Evolutionary conservation across 2,329 filamentous ascomycete genomes (phyloP).

Genomic region (Elsinoe arachidis): DNA sequence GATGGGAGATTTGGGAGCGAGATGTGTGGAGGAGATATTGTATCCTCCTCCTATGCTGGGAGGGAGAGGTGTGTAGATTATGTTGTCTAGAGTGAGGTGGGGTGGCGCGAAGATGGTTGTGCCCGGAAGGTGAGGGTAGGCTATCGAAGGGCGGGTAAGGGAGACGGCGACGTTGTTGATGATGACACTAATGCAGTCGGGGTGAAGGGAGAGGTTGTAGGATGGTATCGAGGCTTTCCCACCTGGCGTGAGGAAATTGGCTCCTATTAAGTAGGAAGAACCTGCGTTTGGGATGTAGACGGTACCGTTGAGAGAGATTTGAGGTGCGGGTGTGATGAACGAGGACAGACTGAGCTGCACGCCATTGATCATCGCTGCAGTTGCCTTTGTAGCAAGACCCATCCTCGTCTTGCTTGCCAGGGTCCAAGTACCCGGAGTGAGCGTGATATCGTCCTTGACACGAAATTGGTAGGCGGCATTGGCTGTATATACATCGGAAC

Average conservation of each 20-base stretch:
- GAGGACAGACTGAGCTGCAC: conserved; percentile 28
- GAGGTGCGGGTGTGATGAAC: conserved; percentile 24
- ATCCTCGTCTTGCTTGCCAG: conserved; percentile 32
- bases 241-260: conserved; percentile 21
- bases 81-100: not conserved
- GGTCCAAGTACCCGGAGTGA: conserved; percentile 31
- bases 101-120: conserved; percentile 8
- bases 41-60: conserved; percentile 22
- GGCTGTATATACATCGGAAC: conserved; percentile 32
- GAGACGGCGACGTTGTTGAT: conserved; percentile 22
- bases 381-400: conserved; percentile 31
- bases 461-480: conserved; percentile 41
- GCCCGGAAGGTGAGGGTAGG: conserved; percentile 15
- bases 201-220: conserved; percentile 21
- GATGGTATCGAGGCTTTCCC: conserved; percentile 19
- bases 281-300: conserved; percentile 25
- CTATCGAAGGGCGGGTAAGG: conserved; percentile 17
- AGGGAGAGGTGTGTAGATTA: not conserved
- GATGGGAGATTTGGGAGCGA: conserved; percentile 22
- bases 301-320: conserved; percentile 23
- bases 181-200: conserved; percentile 19
- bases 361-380: conserved; percentile 33
- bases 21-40: conserved; percentile 21
- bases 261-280: conserved; percentile 25
- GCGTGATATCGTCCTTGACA: conserved; percentile 29